phyloP scores from a whole-genome alignment of 257 asterid species.

The Leonotis leonurus region DNA sequence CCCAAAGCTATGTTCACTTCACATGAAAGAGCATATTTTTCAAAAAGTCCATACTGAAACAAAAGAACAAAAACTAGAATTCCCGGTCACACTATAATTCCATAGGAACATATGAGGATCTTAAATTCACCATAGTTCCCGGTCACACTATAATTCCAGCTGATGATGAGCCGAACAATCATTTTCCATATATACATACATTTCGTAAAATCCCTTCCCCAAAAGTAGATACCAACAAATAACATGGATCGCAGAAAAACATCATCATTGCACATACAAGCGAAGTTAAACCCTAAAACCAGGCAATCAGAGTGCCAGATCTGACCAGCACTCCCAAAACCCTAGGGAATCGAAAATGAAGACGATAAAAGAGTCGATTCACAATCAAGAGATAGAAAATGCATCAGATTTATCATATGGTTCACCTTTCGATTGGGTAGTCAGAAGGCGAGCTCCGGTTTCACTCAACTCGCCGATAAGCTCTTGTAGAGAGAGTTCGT shows the following conservation, averaged over 20 bases:
- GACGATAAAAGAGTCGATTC: neutral
- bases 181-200: neutral
- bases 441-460: conserved; percentile 6
- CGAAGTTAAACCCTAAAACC: neutral
- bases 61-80: neutral
- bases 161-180: neutral
- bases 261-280: neutral
- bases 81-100: too few species aligned
- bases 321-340: conserved; percentile 8
- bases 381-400: neutral
- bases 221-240: neutral
- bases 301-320: conserved; percentile 8
- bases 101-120: neutral
- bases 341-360: neutral
- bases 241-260: neutral
- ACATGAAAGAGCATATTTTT: neutral
- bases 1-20: neutral
- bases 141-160: neutral
- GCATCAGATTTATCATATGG: neutral
- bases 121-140: neutral
- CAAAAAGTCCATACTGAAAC: neutral
- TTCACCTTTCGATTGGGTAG: neutral
- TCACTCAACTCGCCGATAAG: conserved; percentile 7
- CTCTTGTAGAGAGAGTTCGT: neutral
- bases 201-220: neutral